These are phyloP conservation scores for Spiromastix sp. DNA, from an alignment of 2,329 filamentous ascomycete species.

Conservation along the genomic window DNA sequence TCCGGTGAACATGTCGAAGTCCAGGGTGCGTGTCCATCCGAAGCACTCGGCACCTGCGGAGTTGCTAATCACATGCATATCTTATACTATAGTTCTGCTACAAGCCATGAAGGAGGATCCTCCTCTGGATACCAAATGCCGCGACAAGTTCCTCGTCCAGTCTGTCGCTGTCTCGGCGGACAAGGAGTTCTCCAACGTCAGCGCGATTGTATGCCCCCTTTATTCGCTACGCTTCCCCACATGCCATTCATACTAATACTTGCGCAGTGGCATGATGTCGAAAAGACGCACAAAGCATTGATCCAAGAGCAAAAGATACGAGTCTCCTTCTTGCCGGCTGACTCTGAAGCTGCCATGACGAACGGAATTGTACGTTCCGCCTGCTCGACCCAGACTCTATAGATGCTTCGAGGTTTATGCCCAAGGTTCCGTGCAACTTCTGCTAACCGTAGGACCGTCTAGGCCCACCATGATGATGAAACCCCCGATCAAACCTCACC, in stretches of 20 bases:
- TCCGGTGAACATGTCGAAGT: conserved; percentile 85
- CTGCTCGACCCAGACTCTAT: not conserved
- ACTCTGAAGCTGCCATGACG: conserved; percentile 26
- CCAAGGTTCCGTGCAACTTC: not conserved
- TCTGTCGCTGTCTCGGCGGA: conserved; percentile 74
- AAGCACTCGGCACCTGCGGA: conserved; percentile 14
- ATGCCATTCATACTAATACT: conserved; percentile 12
- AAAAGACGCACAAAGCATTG: conserved; percentile 62
- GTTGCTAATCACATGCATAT: conserved; percentile 1
- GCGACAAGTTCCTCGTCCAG: conserved; percentile 96
- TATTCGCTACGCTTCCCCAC: not conserved
- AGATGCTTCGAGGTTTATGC: no score
- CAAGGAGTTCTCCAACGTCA: conserved; percentile 71
- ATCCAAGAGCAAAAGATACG: conserved; percentile 95
- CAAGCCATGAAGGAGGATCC: conserved; percentile 98
- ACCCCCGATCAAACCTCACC: conserved; percentile 48
- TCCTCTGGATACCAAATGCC: conserved; percentile 73
- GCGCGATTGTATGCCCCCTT: conserved; percentile 58
- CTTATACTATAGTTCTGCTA: conserved; percentile 60
- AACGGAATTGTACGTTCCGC: conserved; percentile 27
- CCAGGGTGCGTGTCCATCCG: conserved; percentile 51
- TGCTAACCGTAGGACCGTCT: no score
- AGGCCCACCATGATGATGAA: conserved; percentile 29
- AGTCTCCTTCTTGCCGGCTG: conserved; percentile 68
- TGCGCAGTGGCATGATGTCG: conserved; percentile 60